phyloP scores from a whole-genome alignment of 2,329 filamentous ascomycete species.

The Microcyclosporella mali region DNA sequence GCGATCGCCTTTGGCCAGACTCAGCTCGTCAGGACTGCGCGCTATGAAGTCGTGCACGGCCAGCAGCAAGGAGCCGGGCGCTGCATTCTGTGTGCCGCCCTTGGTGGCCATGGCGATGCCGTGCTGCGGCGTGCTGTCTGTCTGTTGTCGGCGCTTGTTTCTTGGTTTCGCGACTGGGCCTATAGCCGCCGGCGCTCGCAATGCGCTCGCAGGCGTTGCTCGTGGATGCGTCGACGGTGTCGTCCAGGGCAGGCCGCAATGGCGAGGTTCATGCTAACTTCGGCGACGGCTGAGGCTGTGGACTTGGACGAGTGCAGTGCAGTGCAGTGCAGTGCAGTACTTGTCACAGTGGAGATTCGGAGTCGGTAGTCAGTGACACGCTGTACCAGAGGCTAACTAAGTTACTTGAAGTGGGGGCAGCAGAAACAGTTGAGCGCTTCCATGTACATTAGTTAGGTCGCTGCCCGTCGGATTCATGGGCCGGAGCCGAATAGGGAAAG shows the following conservation, averaged over 20 bases:
- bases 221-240: no score
- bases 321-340: no score
- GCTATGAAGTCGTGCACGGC: conserved; percentile 85
- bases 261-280: no score
- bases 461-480: no score
- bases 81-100: conserved; percentile 23
- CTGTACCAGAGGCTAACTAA: neutral
- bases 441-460: no score
- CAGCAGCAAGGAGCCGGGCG: conserved; percentile 45
- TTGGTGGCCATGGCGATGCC: conserved; percentile 19
- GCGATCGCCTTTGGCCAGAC: conserved; percentile 73
- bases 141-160: neutral
- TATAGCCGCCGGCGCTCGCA: neutral
- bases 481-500: no score
- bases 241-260: no score
- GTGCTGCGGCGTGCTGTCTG: neutral
- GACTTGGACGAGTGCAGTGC: neutral
- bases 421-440: no score
- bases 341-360: no score
- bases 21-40: conserved; percentile 88
- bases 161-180: neutral
- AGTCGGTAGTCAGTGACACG: neutral
- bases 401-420: neutral
- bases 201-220: neutral
- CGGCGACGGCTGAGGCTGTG: neutral